Base-by-base conservation (phyloP, 2,329 filamentous ascomycete species). In the Colletotrichum phormii region DNA sequence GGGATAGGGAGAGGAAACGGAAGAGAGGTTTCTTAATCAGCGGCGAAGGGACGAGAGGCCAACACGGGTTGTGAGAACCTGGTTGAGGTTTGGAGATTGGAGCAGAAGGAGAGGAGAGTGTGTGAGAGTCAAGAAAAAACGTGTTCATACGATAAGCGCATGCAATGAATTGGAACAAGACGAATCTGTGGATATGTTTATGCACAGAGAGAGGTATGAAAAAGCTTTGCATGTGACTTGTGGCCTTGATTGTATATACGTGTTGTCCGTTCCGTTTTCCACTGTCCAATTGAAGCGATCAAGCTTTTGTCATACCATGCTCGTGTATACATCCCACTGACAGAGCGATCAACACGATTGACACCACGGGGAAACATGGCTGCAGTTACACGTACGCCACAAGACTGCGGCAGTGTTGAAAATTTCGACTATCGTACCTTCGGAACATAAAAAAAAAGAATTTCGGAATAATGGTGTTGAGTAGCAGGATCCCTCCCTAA, bases 141-240 rank as follows among this genome's bases (percentile, higher is more conserved):
- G 66, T 72, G 69, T 70, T 70, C 46, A 65, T 70, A 72, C 60
- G 66, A 70, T 64, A 70, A 70, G 70, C 70, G 70, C 70, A 70
- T 72, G 66, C 70, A 72, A 65, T 33, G 53, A 51, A 29, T 33
- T 5, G 18, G 35, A 33, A 31, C 24, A 22, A 8, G n/a, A 13
- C 11, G 15, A 18, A n/a, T n/a, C 26, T 12, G 46, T 53, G 46
- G 46, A n/a, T 18, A 31, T 29, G 46, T 9, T n/a, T 22, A 9
- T 5, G 6, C 13, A 26, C 15, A 22, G 49, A 9, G 35, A 24
- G 35, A 35, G 8, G 24, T 9, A n/a, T 37, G 13, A 12, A 58
- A 51, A 62, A 53, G 29, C 22, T 51, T 35, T 58, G 67, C 53
- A 58, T 57, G 68, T 61, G 46, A 33, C 62, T 51, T 55, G 67